Evolutionary conservation across 805 yeast species (phyloP).

Genomic region (Lachancea nothofagi): DNA sequence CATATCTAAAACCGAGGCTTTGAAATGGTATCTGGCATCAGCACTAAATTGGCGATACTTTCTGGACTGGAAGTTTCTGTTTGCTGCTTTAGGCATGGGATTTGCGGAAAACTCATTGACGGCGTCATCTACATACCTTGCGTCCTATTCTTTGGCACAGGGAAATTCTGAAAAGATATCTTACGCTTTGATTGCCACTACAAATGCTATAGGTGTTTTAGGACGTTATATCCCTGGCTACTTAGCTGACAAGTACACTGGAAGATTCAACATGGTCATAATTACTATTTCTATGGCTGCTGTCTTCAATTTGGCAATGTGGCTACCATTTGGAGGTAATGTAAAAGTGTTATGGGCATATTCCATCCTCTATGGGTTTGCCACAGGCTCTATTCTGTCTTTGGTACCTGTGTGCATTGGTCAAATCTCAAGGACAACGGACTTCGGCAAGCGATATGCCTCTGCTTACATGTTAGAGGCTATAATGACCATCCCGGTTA

Average conservation of each 20-base stretch:
- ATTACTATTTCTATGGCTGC: constrained; percentile 35
- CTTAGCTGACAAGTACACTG: constrained; percentile 40
- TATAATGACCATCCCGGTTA: constrained; percentile 41
- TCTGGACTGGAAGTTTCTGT: constrained; percentile 40
- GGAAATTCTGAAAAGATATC: constrained; percentile 42
- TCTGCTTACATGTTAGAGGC: constrained; percentile 56
- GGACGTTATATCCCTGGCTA: constrained; percentile 44
- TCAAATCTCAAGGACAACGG: constrained; percentile 49
- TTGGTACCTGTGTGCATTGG: constrained; percentile 58
- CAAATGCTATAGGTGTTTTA: constrained; percentile 42
- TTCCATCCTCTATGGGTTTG: constrained; percentile 48
- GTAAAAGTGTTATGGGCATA: constrained; percentile 39
- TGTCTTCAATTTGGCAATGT: constrained; percentile 34
- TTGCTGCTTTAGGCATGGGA: constrained; percentile 40
- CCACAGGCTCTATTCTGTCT: constrained; percentile 51
- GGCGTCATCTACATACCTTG: constrained; percentile 44
- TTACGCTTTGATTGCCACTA: constrained; percentile 43
- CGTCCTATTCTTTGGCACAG: constrained; percentile 49
- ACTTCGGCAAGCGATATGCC: constrained; percentile 52
- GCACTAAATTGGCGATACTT: constrained; percentile 35
- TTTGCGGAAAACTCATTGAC: constrained; percentile 44
- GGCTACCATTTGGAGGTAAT: constrained; percentile 40
- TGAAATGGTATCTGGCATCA: constrained; percentile 27
- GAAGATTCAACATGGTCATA: constrained; percentile 49
- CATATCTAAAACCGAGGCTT: constrained; percentile 33